These are phyloP conservation scores for Alternaria conjuncta DNA, from an alignment of 2,329 filamentous ascomycete species.

Conservation along the genomic window DNA sequence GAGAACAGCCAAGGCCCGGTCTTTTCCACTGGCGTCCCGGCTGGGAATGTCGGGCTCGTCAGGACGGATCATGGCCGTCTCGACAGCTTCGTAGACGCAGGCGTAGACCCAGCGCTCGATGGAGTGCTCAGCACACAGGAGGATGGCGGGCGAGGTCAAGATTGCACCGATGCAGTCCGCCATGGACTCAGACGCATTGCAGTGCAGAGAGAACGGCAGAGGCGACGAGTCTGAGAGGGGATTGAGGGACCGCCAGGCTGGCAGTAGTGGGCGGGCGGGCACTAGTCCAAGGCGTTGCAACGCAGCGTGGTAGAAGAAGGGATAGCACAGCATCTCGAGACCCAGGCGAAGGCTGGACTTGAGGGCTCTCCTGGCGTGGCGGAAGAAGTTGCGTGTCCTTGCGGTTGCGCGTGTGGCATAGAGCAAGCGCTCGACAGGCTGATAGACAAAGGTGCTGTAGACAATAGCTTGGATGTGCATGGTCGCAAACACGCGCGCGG, in stretches of 20 bases:
- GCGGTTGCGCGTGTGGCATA: constrained; percentile 24
- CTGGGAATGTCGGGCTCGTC: constrained; percentile 37
- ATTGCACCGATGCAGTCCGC: constrained; percentile 19
- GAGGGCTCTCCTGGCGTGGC: constrained; percentile 28
- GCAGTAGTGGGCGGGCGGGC: constrained; percentile 35
- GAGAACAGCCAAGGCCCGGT: constrained; percentile 28
- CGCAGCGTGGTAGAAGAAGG: constrained; percentile 40
- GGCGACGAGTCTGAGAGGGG: constrained; percentile 40
- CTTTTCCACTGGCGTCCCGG: constrained; percentile 28
- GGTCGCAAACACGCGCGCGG: constrained; percentile 27
- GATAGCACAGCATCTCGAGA: constrained; percentile 40
- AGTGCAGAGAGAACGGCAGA: constrained; percentile 29
- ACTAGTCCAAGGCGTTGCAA: constrained; percentile 42
- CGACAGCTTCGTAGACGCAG: constrained; percentile 37
- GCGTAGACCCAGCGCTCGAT: constrained; percentile 36
- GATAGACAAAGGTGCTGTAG: constrained; percentile 28
- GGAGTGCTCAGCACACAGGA: constrained; percentile 34
- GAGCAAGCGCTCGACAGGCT: constrained; percentile 39
- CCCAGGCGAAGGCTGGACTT: constrained; percentile 35
- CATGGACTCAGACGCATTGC: constrained; percentile 21
- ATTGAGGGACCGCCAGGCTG: constrained; percentile 33
- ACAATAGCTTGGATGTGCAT: constrained; percentile 27
- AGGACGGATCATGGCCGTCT: constrained; percentile 36
- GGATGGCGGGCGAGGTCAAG: constrained; percentile 35
- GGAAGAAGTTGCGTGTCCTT: constrained; percentile 27